Conservation (phyloP, 2,329 filamentous ascomycete species). For the Cadophora malorum region DNA sequence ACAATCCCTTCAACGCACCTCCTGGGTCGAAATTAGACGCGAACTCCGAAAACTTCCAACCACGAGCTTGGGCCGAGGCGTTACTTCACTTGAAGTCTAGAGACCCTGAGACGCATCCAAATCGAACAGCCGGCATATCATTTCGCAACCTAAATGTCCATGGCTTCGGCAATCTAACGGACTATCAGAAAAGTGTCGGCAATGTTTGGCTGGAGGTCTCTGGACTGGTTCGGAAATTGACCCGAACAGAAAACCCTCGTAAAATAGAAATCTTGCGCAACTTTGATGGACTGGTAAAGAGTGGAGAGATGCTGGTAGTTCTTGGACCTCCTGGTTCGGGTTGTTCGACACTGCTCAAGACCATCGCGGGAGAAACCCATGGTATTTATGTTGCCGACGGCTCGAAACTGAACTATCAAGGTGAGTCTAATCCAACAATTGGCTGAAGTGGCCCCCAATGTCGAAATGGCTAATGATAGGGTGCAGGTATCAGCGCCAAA, state of each 20-base stretch:
- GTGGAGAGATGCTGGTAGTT: neutral
- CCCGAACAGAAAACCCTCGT: neutral
- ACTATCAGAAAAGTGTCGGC: neutral
- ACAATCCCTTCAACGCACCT: neutral
- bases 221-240: neutral
- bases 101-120: neutral
- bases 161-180: neutral
- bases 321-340: neutral
- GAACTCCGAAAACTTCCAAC: slow-evolving; percentile 1
- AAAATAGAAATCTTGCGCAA: neutral
- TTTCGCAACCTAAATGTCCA: neutral
- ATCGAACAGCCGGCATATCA: neutral
- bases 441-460: no score
- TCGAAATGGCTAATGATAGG: no score
- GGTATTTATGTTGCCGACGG: neutral
- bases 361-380: neutral
- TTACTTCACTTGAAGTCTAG: neutral
- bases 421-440: no score
- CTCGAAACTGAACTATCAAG: neutral
- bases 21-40: neutral
- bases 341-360: neutral
- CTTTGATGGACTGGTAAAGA: neutral
- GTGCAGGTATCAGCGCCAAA: neutral
- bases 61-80: neutral
- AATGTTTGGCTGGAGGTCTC: neutral